Conservation (phyloP, 306 rosid species). For the Cicer pinnatifidum region DNA sequence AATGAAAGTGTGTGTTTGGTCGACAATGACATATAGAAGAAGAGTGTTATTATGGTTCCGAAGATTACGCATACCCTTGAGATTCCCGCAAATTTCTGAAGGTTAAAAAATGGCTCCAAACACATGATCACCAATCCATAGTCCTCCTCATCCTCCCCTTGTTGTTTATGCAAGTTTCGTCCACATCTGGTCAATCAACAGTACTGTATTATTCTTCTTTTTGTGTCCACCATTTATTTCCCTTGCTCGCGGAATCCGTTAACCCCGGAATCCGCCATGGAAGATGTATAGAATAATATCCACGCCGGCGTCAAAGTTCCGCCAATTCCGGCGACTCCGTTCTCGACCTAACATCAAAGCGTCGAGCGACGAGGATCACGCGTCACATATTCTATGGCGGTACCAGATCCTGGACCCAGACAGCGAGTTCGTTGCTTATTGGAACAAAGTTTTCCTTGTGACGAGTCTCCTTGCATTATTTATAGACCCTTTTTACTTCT, state of each 20-base stretch:
- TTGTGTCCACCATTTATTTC: not conserved
- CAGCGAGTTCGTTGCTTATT: slow-evolving; percentile 72
- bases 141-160: too few species aligned
- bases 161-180: too few species aligned
- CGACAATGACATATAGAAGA: too few species aligned
- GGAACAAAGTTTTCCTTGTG: slow-evolving; percentile 82
- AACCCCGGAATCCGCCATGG: slow-evolving; percentile 89
- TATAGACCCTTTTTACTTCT: slow-evolving; percentile 84
- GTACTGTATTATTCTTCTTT: too few species aligned
- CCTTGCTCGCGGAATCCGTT: slow-evolving; percentile 70
- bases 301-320: slow-evolving; percentile 68
- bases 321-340: slow-evolving; percentile 60
- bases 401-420: slow-evolving; percentile 84
- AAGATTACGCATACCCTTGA: slow-evolving; percentile 42
- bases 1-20: too few species aligned
- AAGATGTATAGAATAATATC: slow-evolving; percentile 83
- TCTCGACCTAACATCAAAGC: not conserved
- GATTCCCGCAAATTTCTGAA: slow-evolving; percentile 58
- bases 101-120: slow-evolving; percentile 39
- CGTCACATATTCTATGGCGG: slow-evolving; percentile 67
- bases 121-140: not conserved
- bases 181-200: too few species aligned
- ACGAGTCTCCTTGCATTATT: slow-evolving; percentile 72
- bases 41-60: not conserved
- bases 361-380: slow-evolving; percentile 51